Evolutionary conservation across 176 grass and related monocot species (phyloP), one percentile per base, ranked within the genome.

Genomic region (Eragrostis curvula): DNA sequence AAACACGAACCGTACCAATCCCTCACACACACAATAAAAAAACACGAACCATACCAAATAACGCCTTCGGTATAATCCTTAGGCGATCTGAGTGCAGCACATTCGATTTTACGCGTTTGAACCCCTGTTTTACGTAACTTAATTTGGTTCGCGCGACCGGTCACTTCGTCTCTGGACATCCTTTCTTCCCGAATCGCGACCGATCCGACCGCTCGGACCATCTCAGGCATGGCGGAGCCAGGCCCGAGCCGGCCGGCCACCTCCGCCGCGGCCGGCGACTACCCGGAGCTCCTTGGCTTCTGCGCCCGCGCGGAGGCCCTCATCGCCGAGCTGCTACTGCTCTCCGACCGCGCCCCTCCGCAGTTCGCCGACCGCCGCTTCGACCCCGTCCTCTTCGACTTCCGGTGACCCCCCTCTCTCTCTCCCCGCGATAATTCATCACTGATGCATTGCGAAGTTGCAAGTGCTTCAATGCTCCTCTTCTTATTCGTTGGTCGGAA

Each of bases 301-400:
- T 95, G 93, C 51, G 83, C 78, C 70, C 82, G 90, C 65, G 90
- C 82, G 16, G 86, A 95, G 74, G 71, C 93, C 23, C 85, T 96
- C 20, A 90, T 96, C 39, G 76, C 82, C 27, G 93, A 90, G 85
- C 75, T 90, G 25, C 85, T 96, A 18, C 44, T 86, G 18, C 93
- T 96, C 53, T 81, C 85, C n/a, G 88, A 92, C 77, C 82, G 80
- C 63, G 12, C 78, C 39, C 88, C 88, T 23, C 40, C 85, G 67
- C 63, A 88, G 79, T 96, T 92, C 87, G 47, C 75, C 57, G 79
- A 92, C 79, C 85, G 71, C 78, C 71, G 83, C 47, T 92, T 86
- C 64, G 85, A 90, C 42, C 44, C 85, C 55, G 85, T 92, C 58
- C 93, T 96, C 85, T 92, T 96, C 57, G 93, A 96, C 87, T 77